Conservation (phyloP, 306 rosid species). For the Prunus kanzakura region DNA sequence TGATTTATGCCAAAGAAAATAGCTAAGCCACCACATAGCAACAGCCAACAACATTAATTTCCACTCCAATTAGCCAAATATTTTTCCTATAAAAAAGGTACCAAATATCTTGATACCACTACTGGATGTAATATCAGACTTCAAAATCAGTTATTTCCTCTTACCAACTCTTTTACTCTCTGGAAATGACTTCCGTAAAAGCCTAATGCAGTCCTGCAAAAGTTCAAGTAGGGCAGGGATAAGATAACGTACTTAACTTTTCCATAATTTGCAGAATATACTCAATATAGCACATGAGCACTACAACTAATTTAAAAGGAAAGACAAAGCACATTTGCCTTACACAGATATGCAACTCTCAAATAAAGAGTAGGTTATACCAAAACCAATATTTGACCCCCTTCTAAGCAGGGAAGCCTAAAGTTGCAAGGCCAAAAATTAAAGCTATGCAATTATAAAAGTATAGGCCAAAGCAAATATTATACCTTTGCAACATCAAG, state of each 20-base stretch:
- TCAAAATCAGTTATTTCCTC: constrained; percentile 27
- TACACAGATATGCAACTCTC: background rate
- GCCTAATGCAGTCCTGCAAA: constrained; percentile 75
- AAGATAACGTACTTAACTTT: constrained; percentile 10
- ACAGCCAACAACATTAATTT: background rate
- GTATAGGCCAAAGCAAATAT: background rate
- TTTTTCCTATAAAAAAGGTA: background rate
- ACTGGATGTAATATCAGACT: background rate
- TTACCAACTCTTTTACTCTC: constrained; percentile 98
- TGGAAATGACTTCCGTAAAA: constrained; percentile 70
- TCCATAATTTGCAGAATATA: background rate
- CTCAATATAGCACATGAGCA: background rate
- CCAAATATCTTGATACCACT: background rate
- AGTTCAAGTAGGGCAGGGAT: constrained; percentile 10
- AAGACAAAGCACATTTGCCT: background rate
- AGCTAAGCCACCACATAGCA: constrained; percentile 20
- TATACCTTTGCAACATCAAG: constrained; percentile 87
- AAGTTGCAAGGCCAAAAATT: background rate
- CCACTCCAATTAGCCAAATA: background rate
- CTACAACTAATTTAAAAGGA: background rate
- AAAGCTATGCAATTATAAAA: background rate
- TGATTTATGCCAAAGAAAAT: constrained; percentile 19
- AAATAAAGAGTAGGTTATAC: background rate
- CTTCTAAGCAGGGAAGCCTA: background rate
- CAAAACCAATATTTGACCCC: background rate